A percentile compares a stretch with the other conserved stretches of the same genome.
These are phyloP conservation scores for Ricinus communis DNA, from an alignment of 345 rosid genomes.

Conservation along the genomic window DNA sequence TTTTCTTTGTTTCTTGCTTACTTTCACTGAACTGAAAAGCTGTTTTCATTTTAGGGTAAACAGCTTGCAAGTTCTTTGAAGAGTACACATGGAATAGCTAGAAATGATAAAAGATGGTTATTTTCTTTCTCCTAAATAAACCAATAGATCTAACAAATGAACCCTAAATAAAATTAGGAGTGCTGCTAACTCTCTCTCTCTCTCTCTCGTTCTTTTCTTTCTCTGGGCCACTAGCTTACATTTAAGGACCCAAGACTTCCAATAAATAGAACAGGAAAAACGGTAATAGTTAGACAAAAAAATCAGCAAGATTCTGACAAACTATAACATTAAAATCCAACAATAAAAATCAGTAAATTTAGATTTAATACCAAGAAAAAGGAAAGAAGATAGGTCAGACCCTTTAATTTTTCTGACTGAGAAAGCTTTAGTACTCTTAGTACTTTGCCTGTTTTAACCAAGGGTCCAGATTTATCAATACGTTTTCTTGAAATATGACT, in stretches of 20 bases:
- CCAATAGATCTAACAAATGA: neutral
- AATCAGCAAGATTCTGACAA: slow-evolving; percentile 9
- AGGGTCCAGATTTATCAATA: neutral
- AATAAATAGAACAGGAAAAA: neutral
- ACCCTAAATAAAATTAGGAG: neutral
- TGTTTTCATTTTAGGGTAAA: neutral
- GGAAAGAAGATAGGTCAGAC: slow-evolving; percentile 15
- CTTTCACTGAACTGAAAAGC: neutral
- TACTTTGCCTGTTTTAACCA: neutral
- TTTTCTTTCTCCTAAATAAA: neutral
- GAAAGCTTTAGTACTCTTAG: slow-evolving; percentile 20
- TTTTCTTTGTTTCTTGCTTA: neutral
- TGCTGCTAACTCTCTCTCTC: neutral
- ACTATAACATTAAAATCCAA: slow-evolving; percentile 10
- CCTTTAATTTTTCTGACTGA: slow-evolving; percentile 6
- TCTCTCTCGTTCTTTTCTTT: neutral
- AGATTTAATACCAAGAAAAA: slow-evolving; percentile 19
- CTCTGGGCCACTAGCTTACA: slow-evolving; percentile 8
- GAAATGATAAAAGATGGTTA: neutral
- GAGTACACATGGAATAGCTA: neutral
- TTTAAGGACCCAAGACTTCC: slow-evolving; percentile 5
- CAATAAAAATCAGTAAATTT: neutral
- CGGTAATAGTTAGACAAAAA: neutral
- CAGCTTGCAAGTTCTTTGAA: neutral
- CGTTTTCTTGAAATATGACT: neutral